Percentiles rank a stretch among this genome's conserved stretches.
These are phyloP conservation scores for Candida corydali DNA, from an alignment of 805 yeast species.

Conservation along the genomic window DNA sequence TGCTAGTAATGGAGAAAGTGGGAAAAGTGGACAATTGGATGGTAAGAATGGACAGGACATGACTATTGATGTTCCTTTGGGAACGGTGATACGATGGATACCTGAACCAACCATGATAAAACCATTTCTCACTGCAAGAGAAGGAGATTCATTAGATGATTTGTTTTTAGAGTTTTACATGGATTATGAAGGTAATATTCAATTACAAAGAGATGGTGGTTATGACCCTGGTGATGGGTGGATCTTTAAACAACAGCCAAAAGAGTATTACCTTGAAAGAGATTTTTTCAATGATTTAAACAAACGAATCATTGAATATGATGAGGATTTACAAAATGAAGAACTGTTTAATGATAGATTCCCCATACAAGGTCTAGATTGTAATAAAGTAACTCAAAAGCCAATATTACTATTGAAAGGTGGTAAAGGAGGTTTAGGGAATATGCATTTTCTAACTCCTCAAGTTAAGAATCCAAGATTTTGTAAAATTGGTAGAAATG, in stretches of 20 bases:
- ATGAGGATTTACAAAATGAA: constrained; percentile 48
- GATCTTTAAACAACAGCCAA: constrained; percentile 77
- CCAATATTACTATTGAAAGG: constrained; percentile 76
- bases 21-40: constrained; percentile 73
- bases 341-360: constrained; percentile 66
- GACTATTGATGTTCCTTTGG: constrained; percentile 83
- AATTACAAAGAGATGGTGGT: constrained; percentile 50
- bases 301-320: constrained; percentile 61
- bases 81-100: constrained; percentile 83
- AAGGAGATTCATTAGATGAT: constrained; percentile 16
- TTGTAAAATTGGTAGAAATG: constrained; percentile 73
- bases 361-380: constrained; percentile 80
- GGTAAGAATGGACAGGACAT: constrained; percentile 84
- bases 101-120: constrained; percentile 59
- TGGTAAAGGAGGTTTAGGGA: constrained; percentile 93
- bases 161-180: constrained; percentile 30
- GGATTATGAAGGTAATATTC: constrained; percentile 27
- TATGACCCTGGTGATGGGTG: constrained; percentile 78
- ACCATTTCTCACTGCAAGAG: constrained; percentile 18
- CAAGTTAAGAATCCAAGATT: constrained; percentile 87
- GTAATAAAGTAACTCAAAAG: constrained; percentile 52
- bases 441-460: constrained; percentile 87
- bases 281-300: constrained; percentile 66
- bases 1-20: constrained; percentile 70
- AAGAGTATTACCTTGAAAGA: constrained; percentile 60